Percentiles rank a stretch among this genome's conserved stretches.
phyloP scores from a whole-genome alignment of 148 eudicot genomes.

The Vaccinium corymbosum region DNA sequence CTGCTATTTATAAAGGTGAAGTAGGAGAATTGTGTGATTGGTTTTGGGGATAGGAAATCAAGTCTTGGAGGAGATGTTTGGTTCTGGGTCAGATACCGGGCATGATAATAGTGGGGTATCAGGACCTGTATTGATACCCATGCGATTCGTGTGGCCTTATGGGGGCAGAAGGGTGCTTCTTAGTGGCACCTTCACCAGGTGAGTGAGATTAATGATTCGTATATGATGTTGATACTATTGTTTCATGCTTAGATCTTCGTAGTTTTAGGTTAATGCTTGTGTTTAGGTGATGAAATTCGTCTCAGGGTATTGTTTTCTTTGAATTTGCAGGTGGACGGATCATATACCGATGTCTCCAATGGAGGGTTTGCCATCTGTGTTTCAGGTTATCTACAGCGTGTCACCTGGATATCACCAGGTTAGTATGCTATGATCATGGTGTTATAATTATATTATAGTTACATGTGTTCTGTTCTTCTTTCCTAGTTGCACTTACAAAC shows the following conservation, averaged over 20 bases:
- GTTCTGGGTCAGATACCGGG: constrained; percentile 22
- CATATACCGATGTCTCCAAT: constrained; percentile 52
- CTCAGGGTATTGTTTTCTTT: neutral
- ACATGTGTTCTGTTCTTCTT: neutral
- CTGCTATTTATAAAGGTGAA: neutral
- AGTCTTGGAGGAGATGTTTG: constrained; percentile 25
- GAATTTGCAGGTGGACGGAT: constrained; percentile 45
- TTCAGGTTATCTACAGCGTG: constrained; percentile 52
- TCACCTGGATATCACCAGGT: constrained; percentile 18
- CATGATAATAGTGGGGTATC: constrained; percentile 18
- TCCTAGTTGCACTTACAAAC: neutral
- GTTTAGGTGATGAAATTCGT: neutral
- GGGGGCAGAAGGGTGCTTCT: constrained; percentile 53
- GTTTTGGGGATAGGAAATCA: neutral
- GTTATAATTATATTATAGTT: neutral
- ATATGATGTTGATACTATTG: neutral
- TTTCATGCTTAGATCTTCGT: neutral
- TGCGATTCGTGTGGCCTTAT: constrained; percentile 52
- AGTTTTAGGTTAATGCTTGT: neutral
- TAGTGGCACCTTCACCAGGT: constrained; percentile 57
- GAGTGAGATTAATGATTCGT: neutral
- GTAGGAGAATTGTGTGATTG: constrained; percentile 9
- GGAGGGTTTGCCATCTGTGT: constrained; percentile 55
- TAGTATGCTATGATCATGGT: constrained; percentile 34
- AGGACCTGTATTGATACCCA: constrained; percentile 24